Conservation (phyloP, 2,329 filamentous ascomycete species). For the Trichophyton mentagrophytes region DNA sequence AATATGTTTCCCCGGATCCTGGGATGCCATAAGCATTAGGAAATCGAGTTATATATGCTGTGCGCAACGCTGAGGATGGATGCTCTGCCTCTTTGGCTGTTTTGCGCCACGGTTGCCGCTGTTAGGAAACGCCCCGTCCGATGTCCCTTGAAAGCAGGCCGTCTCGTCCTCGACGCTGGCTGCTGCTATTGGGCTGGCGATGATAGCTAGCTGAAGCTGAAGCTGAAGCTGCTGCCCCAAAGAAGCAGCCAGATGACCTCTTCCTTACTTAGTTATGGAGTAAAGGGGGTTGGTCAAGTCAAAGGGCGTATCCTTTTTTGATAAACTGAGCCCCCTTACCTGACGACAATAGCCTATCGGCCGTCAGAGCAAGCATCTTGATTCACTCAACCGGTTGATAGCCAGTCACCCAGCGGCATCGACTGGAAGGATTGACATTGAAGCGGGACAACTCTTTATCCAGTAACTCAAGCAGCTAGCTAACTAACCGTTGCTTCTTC, state of each 20-base stretch:
- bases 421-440: not conserved
- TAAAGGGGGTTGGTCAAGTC: not conserved
- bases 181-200: not conserved
- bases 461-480: not conserved
- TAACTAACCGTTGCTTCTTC: too few species aligned
- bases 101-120: not conserved
- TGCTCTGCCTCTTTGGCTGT: not conserved
- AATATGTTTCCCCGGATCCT: not conserved
- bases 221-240: not conserved
- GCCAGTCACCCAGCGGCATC: too few species aligned
- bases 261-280: not conserved
- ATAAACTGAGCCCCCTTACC: too few species aligned
- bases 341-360: not conserved
- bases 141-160: not conserved
- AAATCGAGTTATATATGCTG: conserved; percentile 3
- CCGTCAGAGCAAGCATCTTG: too few species aligned
- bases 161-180: not conserved
- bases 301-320: not conserved
- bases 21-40: not conserved
- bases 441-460: not conserved
- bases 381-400: too few species aligned
- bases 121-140: not conserved
- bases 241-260: not conserved
- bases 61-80: not conserved
- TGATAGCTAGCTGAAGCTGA: not conserved